phyloP scores from a whole-genome alignment of 2,329 filamentous ascomycete species.

The Emergomyces orientalis region DNA sequence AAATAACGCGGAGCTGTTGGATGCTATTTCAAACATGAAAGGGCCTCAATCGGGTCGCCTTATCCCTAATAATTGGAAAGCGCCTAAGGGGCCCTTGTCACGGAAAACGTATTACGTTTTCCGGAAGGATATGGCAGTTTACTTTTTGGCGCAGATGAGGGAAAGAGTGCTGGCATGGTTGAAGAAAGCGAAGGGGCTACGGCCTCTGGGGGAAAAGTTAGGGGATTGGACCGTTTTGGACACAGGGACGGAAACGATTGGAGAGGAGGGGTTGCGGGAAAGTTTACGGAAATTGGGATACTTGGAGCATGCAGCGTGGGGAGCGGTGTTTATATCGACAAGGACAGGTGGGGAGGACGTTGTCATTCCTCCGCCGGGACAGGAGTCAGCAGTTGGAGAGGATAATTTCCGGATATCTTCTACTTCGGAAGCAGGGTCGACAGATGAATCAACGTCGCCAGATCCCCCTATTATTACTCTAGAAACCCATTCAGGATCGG shows the following conservation, averaged over 20 bases:
- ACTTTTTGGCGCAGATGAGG: constrained; percentile 33
- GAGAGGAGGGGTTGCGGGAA: constrained; percentile 10
- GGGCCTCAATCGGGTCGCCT: constrained; percentile 8
- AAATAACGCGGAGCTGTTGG: constrained; percentile 4
- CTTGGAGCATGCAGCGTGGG: constrained; percentile 24
- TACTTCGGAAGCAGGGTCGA: not conserved
- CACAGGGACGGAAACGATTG: constrained; percentile 16
- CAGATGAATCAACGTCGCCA: not conserved
- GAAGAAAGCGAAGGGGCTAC: constrained; percentile 22
- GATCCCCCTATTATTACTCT: not conserved
- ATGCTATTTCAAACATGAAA: constrained; percentile 5
- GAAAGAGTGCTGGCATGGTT: constrained; percentile 30
- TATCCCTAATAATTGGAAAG: constrained; percentile 24
- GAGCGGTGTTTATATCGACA: constrained; percentile 21
- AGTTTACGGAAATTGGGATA: constrained; percentile 12
- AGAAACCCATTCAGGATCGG: not conserved
- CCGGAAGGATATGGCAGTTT: constrained; percentile 40
- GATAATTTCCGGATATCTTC: not conserved
- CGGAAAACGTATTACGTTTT: constrained; percentile 31
- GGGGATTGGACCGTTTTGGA: constrained; percentile 23
- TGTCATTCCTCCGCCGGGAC: too few species aligned
- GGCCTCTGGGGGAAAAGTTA: constrained; percentile 12
- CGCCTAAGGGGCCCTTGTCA: constrained; percentile 23
- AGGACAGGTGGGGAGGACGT: not conserved
- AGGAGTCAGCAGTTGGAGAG: not conserved